phyloP scores from a whole-genome alignment of 495 filamentous ascomycete species.

The Terfezia claveryi region DNA sequence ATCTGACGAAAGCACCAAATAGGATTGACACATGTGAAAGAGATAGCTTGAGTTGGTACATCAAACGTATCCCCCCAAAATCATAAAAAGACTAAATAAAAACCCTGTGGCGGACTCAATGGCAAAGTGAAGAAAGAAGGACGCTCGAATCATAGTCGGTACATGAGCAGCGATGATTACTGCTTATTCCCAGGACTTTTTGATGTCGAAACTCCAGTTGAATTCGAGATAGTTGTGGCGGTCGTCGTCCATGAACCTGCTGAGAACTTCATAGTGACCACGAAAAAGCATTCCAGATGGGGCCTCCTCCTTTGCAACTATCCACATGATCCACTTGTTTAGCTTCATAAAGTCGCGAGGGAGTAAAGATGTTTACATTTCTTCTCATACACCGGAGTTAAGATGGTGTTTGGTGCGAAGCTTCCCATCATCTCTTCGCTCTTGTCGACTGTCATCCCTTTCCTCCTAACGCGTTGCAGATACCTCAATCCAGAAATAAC shows the following conservation, averaged over 20 bases:
- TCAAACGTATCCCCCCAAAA: background rate
- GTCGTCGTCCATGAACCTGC: conserved; percentile 85
- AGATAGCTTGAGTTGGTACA: too few relatives aligned
- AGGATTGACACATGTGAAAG: too few relatives aligned
- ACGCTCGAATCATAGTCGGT: too few relatives aligned
- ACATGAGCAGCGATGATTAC: too few relatives aligned
- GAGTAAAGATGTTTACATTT: conserved; percentile 43
- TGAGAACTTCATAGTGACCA: conserved; percentile 65
- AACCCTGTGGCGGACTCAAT: too few relatives aligned
- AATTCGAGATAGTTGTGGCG: conserved; percentile 65
- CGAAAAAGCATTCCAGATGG: conserved; percentile 72
- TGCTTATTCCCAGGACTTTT: conserved; percentile 60
- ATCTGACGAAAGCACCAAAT: too few relatives aligned
- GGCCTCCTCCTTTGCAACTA: conserved; percentile 75
- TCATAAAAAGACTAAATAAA: background rate
- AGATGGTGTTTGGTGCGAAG: conserved; percentile 70
- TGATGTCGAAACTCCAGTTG: conserved; percentile 84
- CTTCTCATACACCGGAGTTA: conserved; percentile 67
- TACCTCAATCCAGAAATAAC: conserved; percentile 88
- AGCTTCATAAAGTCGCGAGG: background rate
- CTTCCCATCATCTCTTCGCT: conserved; percentile 93
- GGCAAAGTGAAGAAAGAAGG: too few relatives aligned
- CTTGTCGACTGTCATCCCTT: conserved; percentile 66
- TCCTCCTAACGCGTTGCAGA: conserved; percentile 74
- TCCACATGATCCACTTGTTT: background rate